Evolutionary conservation across 306 rosid species (phyloP).

Genomic region (Cajanus cajan): DNA sequence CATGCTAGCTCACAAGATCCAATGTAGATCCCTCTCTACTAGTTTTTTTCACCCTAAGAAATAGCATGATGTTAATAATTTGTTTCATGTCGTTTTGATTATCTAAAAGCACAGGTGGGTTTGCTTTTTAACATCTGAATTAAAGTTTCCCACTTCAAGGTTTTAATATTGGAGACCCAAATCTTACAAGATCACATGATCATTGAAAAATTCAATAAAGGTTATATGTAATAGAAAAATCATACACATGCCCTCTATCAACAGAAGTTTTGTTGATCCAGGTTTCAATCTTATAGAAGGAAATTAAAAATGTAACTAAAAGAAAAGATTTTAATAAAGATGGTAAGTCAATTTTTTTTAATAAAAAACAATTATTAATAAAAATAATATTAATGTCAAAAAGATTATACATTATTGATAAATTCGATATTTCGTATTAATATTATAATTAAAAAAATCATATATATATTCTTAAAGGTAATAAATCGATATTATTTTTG

Average conservation of each 20-base stretch:
- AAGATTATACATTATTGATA: too few species aligned
- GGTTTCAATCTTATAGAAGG: too few species aligned
- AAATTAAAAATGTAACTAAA: too few species aligned
- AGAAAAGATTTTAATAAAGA: too few species aligned
- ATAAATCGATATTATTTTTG: neutral
- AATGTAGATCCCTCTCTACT: constrained; percentile 23
- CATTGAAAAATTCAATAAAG: neutral
- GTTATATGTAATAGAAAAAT: neutral
- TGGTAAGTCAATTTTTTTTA: too few species aligned
- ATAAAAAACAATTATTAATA: too few species aligned
- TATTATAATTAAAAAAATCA: too few species aligned
- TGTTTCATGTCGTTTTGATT: constrained; percentile 28
- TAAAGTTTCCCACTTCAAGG: constrained; percentile 4
- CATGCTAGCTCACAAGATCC: constrained; percentile 38
- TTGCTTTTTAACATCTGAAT: neutral
- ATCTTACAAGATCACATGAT: constrained; percentile 23
- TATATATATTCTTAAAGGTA: too few species aligned
- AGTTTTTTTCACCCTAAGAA: neutral
- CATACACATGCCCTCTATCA: too few species aligned
- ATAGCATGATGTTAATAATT: neutral
- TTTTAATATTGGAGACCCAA: constrained; percentile 7
- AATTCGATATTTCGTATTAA: too few species aligned
- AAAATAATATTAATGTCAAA: too few species aligned
- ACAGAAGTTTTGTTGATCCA: too few species aligned
- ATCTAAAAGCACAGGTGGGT: constrained; percentile 16